Evolutionary conservation across 139 green algal genomes (phyloP).

Genomic region (Picochlorum sp.): DNA sequence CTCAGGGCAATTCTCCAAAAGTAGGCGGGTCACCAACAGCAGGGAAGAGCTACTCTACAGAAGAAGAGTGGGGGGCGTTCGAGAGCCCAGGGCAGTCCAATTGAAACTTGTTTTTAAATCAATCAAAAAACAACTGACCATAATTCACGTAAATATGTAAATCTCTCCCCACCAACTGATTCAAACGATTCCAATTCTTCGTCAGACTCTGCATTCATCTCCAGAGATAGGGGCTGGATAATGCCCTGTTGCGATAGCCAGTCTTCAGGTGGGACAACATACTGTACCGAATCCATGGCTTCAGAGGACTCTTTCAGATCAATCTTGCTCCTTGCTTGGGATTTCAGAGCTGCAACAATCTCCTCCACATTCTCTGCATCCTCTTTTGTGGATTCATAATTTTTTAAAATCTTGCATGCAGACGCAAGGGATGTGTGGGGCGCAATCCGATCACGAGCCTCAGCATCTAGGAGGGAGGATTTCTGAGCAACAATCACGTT

Average conservation of each 20-base stretch:
- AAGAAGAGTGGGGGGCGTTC: slow-evolving; percentile 3
- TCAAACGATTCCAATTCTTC: slow-evolving; percentile 40
- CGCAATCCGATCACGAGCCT: slow-evolving; percentile 34
- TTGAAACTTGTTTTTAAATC: slow-evolving; percentile 3
- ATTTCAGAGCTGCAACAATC: slow-evolving; percentile 10
- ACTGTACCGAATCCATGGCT: slow-evolving; percentile 16
- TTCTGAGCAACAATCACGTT: slow-evolving; percentile 88
- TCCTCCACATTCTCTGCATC: slow-evolving; percentile 17
- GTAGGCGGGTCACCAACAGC: background rate
- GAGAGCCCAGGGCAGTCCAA: background rate
- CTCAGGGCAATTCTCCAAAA: background rate
- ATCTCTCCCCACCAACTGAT: background rate
- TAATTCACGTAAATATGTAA: slow-evolving; percentile 20
- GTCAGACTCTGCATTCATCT: slow-evolving; percentile 42
- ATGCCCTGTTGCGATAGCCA: slow-evolving; percentile 32
- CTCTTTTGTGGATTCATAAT: slow-evolving; percentile 22
- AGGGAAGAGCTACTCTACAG: slow-evolving; percentile 1
- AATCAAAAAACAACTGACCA: background rate
- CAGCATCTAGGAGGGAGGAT: slow-evolving; percentile 39
- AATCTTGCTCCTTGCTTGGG: slow-evolving; percentile 12
- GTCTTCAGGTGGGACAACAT: slow-evolving; percentile 27
- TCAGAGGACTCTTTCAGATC: slow-evolving; percentile 9
- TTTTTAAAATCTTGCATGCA: slow-evolving; percentile 51
- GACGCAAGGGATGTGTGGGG: slow-evolving; percentile 33
- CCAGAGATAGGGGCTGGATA: slow-evolving; percentile 34